phyloP scores from a whole-genome alignment of 148 eudicot species.

The Vaccinium vitisidaea region DNA sequence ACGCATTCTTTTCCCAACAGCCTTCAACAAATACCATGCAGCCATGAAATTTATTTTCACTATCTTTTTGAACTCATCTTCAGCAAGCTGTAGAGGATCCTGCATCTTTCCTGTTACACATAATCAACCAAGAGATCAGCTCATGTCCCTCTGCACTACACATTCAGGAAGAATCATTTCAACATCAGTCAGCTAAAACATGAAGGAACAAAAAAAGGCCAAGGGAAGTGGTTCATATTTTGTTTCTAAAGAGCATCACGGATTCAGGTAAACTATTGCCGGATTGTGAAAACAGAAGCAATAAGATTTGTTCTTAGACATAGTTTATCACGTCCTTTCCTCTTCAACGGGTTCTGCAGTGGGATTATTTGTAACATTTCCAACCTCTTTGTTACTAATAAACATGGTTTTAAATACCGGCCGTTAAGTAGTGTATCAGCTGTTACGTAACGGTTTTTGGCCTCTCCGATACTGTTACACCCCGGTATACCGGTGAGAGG shows the following conservation, averaged over 20 bases:
- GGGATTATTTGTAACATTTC: not conserved
- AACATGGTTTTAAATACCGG: too few relatives aligned
- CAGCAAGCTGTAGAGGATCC: constrained; percentile 57
- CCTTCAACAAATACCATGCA: constrained; percentile 75
- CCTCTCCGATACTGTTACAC: too few relatives aligned
- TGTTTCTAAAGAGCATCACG: not conserved
- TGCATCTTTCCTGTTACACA: constrained; percentile 71
- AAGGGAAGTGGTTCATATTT: not conserved
- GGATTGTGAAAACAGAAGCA: not conserved
- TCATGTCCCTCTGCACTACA: not conserved
- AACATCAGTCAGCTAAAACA: not conserved
- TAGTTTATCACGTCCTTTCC: not conserved
- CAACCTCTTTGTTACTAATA: not conserved
- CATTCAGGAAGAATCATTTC: not conserved
- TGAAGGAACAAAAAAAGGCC: not conserved
- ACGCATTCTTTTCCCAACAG: constrained; percentile 72
- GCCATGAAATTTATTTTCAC: constrained; percentile 71
- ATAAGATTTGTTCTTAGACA: not conserved
- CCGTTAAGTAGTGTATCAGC: too few relatives aligned
- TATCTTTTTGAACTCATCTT: constrained; percentile 73
- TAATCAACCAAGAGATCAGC: not conserved
- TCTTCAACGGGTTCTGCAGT: not conserved
- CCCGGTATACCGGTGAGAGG: too few relatives aligned
- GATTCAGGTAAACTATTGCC: not conserved
- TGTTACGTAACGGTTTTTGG: too few relatives aligned